Percentiles rank a stretch among this genome's conserved stretches.
Conservation (phyloP, 2,329 filamentous ascomycete genomes). For the Stagonosporopsis vannaccii region DNA sequence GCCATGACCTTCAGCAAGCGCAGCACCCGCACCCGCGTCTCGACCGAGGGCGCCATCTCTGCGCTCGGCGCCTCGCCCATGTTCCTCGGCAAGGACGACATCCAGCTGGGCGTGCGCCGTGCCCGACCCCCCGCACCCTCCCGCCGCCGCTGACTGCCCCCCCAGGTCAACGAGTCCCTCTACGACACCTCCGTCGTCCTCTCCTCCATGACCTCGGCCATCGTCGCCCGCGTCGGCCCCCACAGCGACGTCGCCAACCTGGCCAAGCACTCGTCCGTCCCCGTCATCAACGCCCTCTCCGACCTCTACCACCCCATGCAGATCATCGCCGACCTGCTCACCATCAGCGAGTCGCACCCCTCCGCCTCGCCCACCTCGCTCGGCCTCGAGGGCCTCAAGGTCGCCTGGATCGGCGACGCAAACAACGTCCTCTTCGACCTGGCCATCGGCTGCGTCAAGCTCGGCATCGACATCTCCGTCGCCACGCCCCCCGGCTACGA, state of each 20-base stretch:
- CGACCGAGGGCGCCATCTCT: conserved; percentile 89
- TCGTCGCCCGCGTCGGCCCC: conserved; percentile 60
- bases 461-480: conserved; percentile 84
- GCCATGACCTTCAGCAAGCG: conserved; percentile 98
- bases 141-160: conserved; percentile 11
- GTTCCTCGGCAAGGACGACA: conserved; percentile 96
- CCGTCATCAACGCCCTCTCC: conserved; percentile 70
- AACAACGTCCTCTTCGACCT: conserved; percentile 98
- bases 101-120: conserved; percentile 80
- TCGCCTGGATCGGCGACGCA: conserved; percentile 95
- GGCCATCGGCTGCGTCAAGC: conserved; percentile 84
- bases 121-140: not conserved
- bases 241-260: conserved; percentile 59
- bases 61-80: conserved; percentile 91
- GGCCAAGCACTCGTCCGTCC: conserved; percentile 57
- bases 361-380: conserved; percentile 59
- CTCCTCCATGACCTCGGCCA: conserved; percentile 70
- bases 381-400: conserved; percentile 81
- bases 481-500: conserved; percentile 86
- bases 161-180: conserved; percentile 87
- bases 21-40: conserved; percentile 90
- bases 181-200: conserved; percentile 91
- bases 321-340: conserved; percentile 92
- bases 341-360: conserved; percentile 80
- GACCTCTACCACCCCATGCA: conserved; percentile 94